Percentiles rank a stretch among this genome's conserved stretches.
Evolutionary conservation across 352 stramenopile species (phyloP).

Genomic region (Globisporangium mamillatum): DNA sequence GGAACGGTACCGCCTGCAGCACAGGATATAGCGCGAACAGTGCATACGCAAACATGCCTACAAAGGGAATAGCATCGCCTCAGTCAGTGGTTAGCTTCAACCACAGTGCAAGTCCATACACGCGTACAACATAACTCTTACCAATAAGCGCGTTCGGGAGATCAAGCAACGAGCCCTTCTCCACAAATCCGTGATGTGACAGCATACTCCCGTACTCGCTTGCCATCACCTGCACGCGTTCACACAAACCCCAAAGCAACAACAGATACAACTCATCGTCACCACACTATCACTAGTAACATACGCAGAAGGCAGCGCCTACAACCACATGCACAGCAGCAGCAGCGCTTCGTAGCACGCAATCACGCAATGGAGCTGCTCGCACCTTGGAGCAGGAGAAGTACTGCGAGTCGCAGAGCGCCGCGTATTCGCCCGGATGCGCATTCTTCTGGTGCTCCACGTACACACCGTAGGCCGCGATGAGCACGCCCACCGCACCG

Average conservation of each 20-base stretch:
- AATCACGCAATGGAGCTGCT: not conserved
- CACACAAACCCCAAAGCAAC: not conserved
- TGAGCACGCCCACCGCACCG: conserved; percentile 23
- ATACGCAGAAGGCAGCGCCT: not conserved
- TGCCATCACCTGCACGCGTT: conserved; percentile 35
- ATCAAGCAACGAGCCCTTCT: conserved; percentile 37
- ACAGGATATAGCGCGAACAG: conserved; percentile 52
- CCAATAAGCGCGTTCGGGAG: conserved; percentile 51
- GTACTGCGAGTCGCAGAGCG: conserved; percentile 51
- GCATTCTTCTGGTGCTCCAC: conserved; percentile 47
- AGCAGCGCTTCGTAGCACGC: not conserved
- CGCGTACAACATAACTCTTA: not conserved
- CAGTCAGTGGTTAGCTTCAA: not conserved
- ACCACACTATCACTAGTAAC: not conserved
- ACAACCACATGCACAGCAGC: not conserved
- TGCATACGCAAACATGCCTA: conserved; percentile 35
- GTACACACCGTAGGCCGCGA: conserved; percentile 42
- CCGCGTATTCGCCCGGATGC: conserved; percentile 32
- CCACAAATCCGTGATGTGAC: conserved; percentile 36
- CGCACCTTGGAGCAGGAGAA: conserved; percentile 58
- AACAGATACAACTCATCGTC: not conserved
- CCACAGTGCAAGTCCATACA: not conserved
- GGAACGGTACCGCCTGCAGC: conserved; percentile 30
- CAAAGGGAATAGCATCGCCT: not conserved
- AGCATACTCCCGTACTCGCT: conserved; percentile 57